These are phyloP conservation scores for Beauveria caledonica DNA, from an alignment of 2,329 filamentous ascomycete species.

Conservation along the genomic window DNA sequence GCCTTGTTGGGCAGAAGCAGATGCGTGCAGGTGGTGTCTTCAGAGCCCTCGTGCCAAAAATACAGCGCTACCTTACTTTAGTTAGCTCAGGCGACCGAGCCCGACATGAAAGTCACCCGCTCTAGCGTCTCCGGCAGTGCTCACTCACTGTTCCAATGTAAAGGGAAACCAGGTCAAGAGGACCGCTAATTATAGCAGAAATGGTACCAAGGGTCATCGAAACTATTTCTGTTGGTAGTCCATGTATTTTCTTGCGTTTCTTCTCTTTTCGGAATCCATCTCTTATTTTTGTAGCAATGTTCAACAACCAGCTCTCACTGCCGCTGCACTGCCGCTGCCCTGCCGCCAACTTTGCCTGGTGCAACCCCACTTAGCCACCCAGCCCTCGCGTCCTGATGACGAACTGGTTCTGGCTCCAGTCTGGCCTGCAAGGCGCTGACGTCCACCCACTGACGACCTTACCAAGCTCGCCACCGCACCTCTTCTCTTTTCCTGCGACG, in stretches of 20 bases:
- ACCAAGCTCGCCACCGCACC: slow-evolving; percentile 11
- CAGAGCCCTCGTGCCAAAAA: background rate
- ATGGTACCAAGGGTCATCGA: background rate
- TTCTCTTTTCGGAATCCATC: background rate
- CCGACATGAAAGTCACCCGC: too few species aligned
- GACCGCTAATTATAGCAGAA: background rate
- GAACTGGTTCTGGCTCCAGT: slow-evolving; percentile 10
- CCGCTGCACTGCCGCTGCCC: background rate
- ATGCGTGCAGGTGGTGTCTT: background rate
- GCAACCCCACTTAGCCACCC: slow-evolving; percentile 7
- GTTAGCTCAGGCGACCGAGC: too few species aligned
- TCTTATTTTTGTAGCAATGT: too few species aligned
- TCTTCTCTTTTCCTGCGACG: background rate
- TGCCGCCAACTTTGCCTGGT: background rate
- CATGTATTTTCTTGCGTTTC: background rate
- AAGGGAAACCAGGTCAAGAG: background rate
- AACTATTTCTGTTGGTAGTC: background rate
- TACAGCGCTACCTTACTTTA: too few species aligned
- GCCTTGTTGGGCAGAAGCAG: background rate
- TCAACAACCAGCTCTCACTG: background rate
- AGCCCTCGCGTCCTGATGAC: slow-evolving; percentile 12
- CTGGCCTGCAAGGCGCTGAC: slow-evolving; percentile 7
- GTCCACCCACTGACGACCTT: background rate
- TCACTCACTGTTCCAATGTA: background rate
- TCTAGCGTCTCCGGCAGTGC: background rate